Base-by-base conservation (phyloP, 1,139 yeast genomes). In the Nakaseomyces uthaithaninus region DNA sequence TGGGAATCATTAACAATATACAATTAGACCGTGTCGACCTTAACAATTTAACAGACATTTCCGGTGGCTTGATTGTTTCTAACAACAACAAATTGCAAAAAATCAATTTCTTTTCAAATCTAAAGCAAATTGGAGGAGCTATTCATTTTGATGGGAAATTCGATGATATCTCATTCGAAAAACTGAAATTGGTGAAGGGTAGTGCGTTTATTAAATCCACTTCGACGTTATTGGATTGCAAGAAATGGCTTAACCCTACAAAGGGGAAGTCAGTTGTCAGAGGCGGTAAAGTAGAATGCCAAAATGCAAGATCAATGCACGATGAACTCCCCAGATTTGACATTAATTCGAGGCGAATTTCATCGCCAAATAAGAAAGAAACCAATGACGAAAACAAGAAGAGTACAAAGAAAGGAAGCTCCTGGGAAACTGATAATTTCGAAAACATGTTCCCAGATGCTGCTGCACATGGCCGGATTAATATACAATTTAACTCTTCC, bases 41-140 rank as follows among this genome's bases (percentile, higher is more conserved):
- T 44, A 69, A 74, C 6, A 51, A 60, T 8, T 63, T 80, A 7
- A 61, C 66, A 2, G 82, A 78, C 36, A 71, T 82, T 46, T 85
- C 85, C 40, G 93, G 93, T 20, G 93, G 91, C 0, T 76, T 81
- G 74, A 61, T 82, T 38, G 69, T 75, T 3, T 75, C 80, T 50
- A 82, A 82, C 14, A 26, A 26, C 54, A 64, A 75, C 3, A 56
- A 59, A 15, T 53, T 81, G 40, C 65, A 63, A n/a, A 67, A 66
- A 36, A 60, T 81, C 40, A 68, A 75, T 54, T 80, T 77, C 50
- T 71, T 81, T 46, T 74, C 81, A 5, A 66, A 66, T 35, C 66
- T 82, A 42, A 66, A 60, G 40, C 66, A 74, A 23, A 75, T 82
- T 53, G 91, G 89, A 14, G 93, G 93, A 24, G 93, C 87, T 1